phyloP scores from a whole-genome alignment of 345 rosid genomes.

The Kandelia obovata region DNA sequence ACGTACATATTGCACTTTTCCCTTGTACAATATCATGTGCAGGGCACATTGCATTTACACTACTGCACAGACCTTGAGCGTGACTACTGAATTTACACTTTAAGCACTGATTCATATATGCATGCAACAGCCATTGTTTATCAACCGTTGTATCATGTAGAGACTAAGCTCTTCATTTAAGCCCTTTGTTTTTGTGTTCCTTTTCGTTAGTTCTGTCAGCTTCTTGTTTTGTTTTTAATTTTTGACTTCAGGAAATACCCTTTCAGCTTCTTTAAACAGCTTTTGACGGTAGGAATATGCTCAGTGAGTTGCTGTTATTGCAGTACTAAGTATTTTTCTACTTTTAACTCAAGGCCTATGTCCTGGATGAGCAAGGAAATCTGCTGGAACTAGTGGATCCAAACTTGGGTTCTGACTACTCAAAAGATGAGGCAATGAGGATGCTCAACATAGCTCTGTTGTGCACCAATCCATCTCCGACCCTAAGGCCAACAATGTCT shows the following conservation, averaged over 20 bases:
- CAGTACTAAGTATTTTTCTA: too few relatives aligned
- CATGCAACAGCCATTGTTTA: too few relatives aligned
- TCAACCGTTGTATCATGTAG: too few relatives aligned
- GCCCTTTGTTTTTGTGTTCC: too few relatives aligned
- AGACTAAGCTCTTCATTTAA: too few relatives aligned
- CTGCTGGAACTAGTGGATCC: conserved; percentile 82
- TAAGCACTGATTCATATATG: too few relatives aligned
- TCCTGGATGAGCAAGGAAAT: conserved; percentile 89
- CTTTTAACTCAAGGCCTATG: conserved; percentile 58
- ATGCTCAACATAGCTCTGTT: conserved; percentile 67
- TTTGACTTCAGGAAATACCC: too few relatives aligned
- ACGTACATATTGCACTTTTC: not conserved
- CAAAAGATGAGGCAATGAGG: conserved; percentile 57
- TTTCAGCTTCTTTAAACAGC: too few relatives aligned
- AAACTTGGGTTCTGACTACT: conserved; percentile 48
- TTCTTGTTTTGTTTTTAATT: too few relatives aligned
- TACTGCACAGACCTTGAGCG: not conserved
- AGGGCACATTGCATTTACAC: not conserved
- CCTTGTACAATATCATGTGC: not conserved
- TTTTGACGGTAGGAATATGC: too few relatives aligned
- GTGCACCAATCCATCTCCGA: conserved; percentile 92
- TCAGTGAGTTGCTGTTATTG: too few relatives aligned
- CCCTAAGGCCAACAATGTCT: conserved; percentile 83
- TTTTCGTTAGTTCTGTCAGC: too few relatives aligned
- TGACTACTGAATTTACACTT: not conserved